These are phyloP conservation scores for Xylariales sp. DNA, from an alignment of 2,329 filamentous ascomycete genomes.

Conservation along the genomic window DNA sequence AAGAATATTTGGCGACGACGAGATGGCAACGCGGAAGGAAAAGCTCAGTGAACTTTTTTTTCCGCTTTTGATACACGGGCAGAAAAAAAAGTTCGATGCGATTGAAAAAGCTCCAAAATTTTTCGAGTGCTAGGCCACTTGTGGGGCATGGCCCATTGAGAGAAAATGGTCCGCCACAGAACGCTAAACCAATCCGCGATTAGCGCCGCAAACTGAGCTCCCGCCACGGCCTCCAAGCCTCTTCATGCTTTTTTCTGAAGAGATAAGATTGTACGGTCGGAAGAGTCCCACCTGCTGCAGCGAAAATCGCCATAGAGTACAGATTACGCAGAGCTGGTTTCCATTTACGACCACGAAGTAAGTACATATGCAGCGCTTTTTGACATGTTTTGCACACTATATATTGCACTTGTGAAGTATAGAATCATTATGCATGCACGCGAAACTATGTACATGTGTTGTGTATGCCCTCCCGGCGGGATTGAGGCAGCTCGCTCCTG, in stretches of 20 bases:
- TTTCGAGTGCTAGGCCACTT: conserved; percentile 20
- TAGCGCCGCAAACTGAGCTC: conserved; percentile 1
- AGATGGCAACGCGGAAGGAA: conserved; percentile 14
- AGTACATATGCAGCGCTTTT: no score
- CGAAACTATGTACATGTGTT: no score
- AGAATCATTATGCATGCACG: no score
- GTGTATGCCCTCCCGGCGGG: neutral
- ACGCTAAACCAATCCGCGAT: neutral
- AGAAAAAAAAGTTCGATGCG: conserved; percentile 14
- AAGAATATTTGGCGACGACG: conserved; percentile 2
- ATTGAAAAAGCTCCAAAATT: conserved; percentile 24
- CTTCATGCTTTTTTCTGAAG: no score
- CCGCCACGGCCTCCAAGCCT: conserved; percentile 1
- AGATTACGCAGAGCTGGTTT: no score
- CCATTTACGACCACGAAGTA: no score
- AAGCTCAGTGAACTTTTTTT: conserved; percentile 7
- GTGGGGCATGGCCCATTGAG: conserved; percentile 12
- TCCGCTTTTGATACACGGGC: conserved; percentile 7
- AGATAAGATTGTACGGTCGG: no score
- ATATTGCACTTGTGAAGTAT: no score
- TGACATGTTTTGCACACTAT: no score
- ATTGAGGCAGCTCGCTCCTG: neutral
- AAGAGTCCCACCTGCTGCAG: no score
- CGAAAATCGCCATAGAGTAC: no score
- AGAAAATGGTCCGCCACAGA: neutral